phyloP scores from a whole-genome alignment of 2,329 filamentous ascomycete species.

The Chalaropsis ovoidea region DNA sequence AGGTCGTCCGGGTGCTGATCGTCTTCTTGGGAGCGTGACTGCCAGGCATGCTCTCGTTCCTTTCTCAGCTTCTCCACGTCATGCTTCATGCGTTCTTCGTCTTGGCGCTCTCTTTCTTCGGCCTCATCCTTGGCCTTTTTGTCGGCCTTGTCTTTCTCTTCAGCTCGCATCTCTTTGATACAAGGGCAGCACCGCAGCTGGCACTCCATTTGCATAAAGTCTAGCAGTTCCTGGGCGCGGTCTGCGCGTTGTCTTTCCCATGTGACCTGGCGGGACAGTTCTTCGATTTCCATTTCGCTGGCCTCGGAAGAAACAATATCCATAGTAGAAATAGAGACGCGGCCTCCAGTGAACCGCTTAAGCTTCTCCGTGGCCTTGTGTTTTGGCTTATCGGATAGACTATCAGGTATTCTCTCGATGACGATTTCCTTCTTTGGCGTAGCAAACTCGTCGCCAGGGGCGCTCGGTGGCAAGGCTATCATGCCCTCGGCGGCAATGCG shows the following conservation, averaged over 20 bases:
- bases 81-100: slow-evolving; percentile 22
- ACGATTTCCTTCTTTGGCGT: slow-evolving; percentile 44
- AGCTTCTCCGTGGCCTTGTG: slow-evolving; percentile 29
- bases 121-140: slow-evolving; percentile 1
- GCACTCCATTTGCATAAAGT: slow-evolving; percentile 68
- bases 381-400: slow-evolving; percentile 27
- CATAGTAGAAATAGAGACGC: slow-evolving; percentile 40
- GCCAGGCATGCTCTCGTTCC: slow-evolving; percentile 18
- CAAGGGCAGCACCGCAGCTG: slow-evolving; percentile 53
- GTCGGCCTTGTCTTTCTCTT: slow-evolving; percentile 10
- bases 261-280: slow-evolving; percentile 43
- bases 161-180: slow-evolving; percentile 23
- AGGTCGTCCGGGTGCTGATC: not conserved
- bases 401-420: slow-evolving; percentile 25
- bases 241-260: slow-evolving; percentile 56
- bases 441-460: slow-evolving; percentile 51
- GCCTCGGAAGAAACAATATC: slow-evolving; percentile 47
- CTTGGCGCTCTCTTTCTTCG: slow-evolving; percentile 6
- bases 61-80: slow-evolving; percentile 25
- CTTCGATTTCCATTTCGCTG: slow-evolving; percentile 50
- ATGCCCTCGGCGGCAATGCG: slow-evolving; percentile 62
- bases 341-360: slow-evolving; percentile 26
- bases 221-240: slow-evolving; percentile 60
- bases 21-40: not conserved
- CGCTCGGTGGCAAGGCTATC: slow-evolving; percentile 50